Evolutionary conservation across 768 basidiomycete species (phyloP).

Genomic region (Russula ochroleuca): DNA sequence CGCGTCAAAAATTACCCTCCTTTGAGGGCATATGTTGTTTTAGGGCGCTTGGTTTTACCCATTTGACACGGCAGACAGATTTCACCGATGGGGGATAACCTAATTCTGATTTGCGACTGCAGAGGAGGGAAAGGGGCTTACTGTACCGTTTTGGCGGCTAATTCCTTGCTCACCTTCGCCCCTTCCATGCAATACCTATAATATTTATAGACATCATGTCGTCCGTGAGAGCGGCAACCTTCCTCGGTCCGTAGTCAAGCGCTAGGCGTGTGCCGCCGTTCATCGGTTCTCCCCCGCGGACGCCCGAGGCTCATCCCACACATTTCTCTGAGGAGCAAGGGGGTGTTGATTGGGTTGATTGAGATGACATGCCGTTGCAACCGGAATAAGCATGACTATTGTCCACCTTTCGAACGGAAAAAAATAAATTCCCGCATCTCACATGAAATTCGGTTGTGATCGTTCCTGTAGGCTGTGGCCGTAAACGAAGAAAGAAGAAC

Average conservation of each 20-base stretch:
- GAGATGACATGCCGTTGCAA: not conserved
- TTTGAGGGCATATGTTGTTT: not conserved
- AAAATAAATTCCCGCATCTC: not conserved
- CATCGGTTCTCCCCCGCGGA: constrained; percentile 2
- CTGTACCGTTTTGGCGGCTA: not conserved
- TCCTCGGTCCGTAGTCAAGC: constrained; percentile 3
- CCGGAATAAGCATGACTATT: not conserved
- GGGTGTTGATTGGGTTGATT: not conserved
- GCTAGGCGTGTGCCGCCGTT: constrained; percentile 1
- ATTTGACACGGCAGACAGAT: not conserved
- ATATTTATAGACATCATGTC: constrained; percentile 7
- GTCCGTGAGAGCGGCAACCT: not conserved
- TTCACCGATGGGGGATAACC: not conserved
- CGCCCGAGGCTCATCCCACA: not conserved
- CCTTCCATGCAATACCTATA: constrained; percentile 1
- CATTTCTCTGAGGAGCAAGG: not conserved
- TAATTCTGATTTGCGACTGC: not conserved
- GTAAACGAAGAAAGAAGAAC: not conserved
- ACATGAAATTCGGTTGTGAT: not conserved
- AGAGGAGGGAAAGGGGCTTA: not conserved
- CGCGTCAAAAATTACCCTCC: not conserved
- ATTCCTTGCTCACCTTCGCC: not conserved
- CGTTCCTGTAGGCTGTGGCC: not conserved
- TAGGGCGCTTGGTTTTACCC: not conserved
- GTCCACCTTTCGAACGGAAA: not conserved